Evolutionary conservation across 2,329 filamentous ascomycete genomes (phyloP).

Genomic region (Berkeleyomyces rouxiae): DNA sequence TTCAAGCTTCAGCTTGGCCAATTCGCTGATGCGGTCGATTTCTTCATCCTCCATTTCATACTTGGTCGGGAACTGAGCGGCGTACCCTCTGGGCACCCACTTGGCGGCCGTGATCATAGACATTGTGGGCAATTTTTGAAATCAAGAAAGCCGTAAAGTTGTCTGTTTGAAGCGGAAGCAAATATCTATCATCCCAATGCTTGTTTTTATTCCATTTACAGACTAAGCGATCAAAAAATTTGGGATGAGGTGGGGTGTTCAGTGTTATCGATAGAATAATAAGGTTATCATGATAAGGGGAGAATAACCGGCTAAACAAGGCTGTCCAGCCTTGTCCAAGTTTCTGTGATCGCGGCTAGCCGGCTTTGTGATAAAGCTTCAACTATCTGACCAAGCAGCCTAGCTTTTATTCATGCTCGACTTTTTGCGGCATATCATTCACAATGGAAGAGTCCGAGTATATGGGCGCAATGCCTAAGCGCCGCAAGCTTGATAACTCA

Average conservation of each 20-base stretch:
- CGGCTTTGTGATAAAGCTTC: background rate
- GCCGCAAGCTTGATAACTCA: conserved; percentile 23
- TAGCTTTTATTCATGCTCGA: background rate
- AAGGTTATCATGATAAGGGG: background rate
- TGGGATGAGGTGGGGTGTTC: conserved; percentile 8
- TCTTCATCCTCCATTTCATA: conserved; percentile 62
- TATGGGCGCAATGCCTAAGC: conserved; percentile 25
- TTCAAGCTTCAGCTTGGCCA: conserved; percentile 67
- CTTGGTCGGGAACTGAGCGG: conserved; percentile 58
- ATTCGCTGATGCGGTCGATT: conserved; percentile 55
- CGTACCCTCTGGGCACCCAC: conserved; percentile 63
- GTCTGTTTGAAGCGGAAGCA: background rate
- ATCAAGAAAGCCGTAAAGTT: background rate
- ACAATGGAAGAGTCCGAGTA: conserved; percentile 18
- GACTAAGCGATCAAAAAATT: conserved; percentile 4
- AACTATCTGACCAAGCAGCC: background rate
- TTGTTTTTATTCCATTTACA: conserved; percentile 8
- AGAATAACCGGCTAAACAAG: conserved; percentile 3
- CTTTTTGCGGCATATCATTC: background rate
- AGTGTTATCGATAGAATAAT: conserved; percentile 11
- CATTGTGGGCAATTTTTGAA: conserved; percentile 25
- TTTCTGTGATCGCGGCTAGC: background rate
- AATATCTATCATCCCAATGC: background rate
- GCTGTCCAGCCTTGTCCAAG: conserved; percentile 9
- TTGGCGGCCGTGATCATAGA: conserved; percentile 64